These are phyloP conservation scores for Argentina anserina DNA, from an alignment of 306 rosid species.

Conservation along the genomic window DNA sequence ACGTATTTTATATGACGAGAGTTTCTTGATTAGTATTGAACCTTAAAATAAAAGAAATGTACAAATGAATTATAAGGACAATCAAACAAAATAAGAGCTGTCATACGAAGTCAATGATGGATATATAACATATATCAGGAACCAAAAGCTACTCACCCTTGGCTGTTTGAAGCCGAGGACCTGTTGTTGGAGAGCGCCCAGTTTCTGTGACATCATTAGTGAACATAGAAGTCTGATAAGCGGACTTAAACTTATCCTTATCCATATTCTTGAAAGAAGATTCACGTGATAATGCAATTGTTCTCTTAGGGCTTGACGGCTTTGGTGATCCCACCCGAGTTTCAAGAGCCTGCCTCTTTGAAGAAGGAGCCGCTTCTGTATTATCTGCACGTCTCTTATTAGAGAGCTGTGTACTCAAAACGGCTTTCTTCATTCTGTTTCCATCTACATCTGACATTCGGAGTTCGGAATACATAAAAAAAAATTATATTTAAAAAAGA, in stretches of 20 bases:
- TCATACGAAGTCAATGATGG: neutral
- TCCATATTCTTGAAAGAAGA: conserved; percentile 61
- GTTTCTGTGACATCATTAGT: conserved; percentile 36
- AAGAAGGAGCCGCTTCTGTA: conserved; percentile 44
- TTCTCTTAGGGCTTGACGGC: conserved; percentile 55
- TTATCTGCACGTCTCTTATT: conserved; percentile 61
- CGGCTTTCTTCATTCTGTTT: conserved; percentile 30
- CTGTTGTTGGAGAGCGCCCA: conserved; percentile 40
- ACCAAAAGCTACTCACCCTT: conserved; percentile 41
- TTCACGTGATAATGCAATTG: conserved; percentile 51
- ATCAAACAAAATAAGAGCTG: conserved; percentile 1
- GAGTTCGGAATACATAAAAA: conserved; percentile 5
- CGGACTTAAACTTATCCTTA: conserved; percentile 49
- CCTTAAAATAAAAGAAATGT: neutral
- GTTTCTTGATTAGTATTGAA: neutral
- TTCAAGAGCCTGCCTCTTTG: conserved; percentile 71
- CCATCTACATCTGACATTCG: conserved; percentile 36
- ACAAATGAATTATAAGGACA: neutral
- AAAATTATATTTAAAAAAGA: conserved; percentile 1
- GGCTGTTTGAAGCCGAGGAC: conserved; percentile 38
- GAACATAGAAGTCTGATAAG: conserved; percentile 36
- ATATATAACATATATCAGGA: conserved; percentile 2
- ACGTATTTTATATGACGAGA: neutral
- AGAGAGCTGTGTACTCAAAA: conserved; percentile 42
- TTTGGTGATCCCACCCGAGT: conserved; percentile 56